Evolutionary conservation across 2,329 filamentous ascomycete genomes (phyloP), one percentile per base, ranked within the genome.

Genomic region (Basipetospora sp.): DNA sequence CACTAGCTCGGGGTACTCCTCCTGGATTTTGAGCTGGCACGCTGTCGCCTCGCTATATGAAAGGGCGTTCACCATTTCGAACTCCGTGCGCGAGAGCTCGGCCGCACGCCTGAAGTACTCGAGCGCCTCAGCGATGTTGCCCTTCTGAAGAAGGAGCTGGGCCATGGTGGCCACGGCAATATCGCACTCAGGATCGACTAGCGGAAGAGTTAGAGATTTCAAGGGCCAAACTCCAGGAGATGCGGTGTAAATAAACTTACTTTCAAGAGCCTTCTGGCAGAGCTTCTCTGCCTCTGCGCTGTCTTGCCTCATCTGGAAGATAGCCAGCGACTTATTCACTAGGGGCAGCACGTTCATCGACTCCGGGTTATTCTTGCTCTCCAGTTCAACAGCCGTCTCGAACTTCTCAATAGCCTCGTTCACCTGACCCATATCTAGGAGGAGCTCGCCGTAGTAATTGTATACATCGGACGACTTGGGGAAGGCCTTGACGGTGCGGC

Each of bases 131-230:
- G 80, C 82, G 41, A 98, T 88, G 65, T 94, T 94, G 59, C 90
- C 90, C 67, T 96, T 90, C 60, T 98, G 90, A 26, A 98, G 74
- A 37, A 98, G 77, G 30, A 98, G 75, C 62, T 98, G 90, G 9
- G 90, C 90, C 85, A 98, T 94, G 39, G 90, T 98, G 38, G 90
- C 90, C 30, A 98, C 90, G 30, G 90, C 90, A 53, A 98, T 98
- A 53, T 98, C 90, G 56, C 90, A 98, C 58, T 98, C 90, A 18
- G 90, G 90, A 53, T 98, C 90, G 56, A 98, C 87, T 94, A 11
- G 22, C 11, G 11, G 11, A 25, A 25, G 22, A 25, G 20, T 25
- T 32, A 33, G 22, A 38, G 8, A 25, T 2, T 32, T 39, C 33
- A 33, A 14, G n/a, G n/a, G n/a, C n/a, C n/a, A n/a, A n/a, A n/a